A percentile compares a stretch with the other conserved stretches of the same genome.
Conservation (phyloP, 768 basidiomycete genomes). For the Rhizopogon vinicolor region DNA sequence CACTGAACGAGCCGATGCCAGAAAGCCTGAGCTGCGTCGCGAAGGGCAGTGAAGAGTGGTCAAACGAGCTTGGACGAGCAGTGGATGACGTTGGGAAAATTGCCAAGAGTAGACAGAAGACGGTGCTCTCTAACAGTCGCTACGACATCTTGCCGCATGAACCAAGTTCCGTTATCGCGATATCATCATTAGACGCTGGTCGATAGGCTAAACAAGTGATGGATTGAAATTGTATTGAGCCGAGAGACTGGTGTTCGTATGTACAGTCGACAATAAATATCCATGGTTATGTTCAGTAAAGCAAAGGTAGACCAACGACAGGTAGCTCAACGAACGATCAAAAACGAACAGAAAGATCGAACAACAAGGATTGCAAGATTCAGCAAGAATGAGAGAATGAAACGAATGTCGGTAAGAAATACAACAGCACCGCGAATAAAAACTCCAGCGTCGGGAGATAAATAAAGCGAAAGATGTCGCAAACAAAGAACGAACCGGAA, state of each 20-base stretch:
- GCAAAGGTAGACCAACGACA: background rate
- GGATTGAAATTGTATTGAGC: background rate
- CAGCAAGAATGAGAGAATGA: background rate
- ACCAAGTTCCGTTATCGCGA: no score
- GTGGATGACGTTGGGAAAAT: constrained; percentile 71
- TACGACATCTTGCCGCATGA: no score
- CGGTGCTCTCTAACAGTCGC: constrained; percentile 10
- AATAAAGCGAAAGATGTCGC: constrained; percentile 17
- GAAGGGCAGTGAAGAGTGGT: constrained; percentile 48
- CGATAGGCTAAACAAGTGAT: background rate
- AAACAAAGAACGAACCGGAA: constrained; percentile 4
- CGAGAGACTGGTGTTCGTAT: background rate
- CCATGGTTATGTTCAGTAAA: background rate
- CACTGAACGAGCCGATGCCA: constrained; percentile 29
- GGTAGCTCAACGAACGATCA: background rate
- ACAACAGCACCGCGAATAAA: constrained; percentile 24
- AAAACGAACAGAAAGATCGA: background rate
- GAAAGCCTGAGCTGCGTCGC: constrained; percentile 34
- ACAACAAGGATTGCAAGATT: background rate
- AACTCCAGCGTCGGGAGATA: constrained; percentile 18
- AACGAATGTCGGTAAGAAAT: constrained; percentile 8
- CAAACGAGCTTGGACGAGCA: constrained; percentile 64
- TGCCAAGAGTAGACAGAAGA: constrained; percentile 60
- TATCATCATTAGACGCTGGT: no score
- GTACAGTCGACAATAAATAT: background rate